Percentiles rank a stretch among this genome's conserved stretches.
Conservation (phyloP, 305 asterid genomes). For the Solanum hybrid region DNA sequence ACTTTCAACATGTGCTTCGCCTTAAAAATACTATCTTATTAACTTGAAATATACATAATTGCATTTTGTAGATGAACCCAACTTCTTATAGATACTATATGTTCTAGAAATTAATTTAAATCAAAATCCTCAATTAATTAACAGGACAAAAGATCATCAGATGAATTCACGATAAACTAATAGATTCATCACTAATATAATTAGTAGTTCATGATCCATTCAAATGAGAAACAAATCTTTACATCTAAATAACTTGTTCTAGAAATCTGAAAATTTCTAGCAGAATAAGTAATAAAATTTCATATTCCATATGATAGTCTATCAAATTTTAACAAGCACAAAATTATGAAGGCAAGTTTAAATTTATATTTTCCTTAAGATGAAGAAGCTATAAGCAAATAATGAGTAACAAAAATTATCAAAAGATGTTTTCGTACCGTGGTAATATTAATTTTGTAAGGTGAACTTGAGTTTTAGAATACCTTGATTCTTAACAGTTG, state of each 20-base stretch:
- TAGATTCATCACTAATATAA: neutral
- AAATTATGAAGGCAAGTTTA: neutral
- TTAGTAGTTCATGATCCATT: neutral
- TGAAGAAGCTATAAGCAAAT: neutral
- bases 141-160: neutral
- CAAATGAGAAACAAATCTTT: neutral
- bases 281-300: no score
- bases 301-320: no score
- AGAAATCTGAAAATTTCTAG: neutral
- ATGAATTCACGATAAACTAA: neutral
- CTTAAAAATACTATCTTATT: neutral
- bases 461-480: neutral
- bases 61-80: neutral
- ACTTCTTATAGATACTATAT: neutral
- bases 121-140: neutral
- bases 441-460: no score
- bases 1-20: neutral
- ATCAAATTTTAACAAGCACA: no score
- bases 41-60: neutral
- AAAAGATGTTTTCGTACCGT: neutral
- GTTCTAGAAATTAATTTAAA: neutral
- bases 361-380: neutral
- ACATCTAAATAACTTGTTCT: neutral
- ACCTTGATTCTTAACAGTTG: neutral
- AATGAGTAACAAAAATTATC: neutral